phyloP scores from a whole-genome alignment of 768 basidiomycete species.

The Favolaschia claudopus region DNA sequence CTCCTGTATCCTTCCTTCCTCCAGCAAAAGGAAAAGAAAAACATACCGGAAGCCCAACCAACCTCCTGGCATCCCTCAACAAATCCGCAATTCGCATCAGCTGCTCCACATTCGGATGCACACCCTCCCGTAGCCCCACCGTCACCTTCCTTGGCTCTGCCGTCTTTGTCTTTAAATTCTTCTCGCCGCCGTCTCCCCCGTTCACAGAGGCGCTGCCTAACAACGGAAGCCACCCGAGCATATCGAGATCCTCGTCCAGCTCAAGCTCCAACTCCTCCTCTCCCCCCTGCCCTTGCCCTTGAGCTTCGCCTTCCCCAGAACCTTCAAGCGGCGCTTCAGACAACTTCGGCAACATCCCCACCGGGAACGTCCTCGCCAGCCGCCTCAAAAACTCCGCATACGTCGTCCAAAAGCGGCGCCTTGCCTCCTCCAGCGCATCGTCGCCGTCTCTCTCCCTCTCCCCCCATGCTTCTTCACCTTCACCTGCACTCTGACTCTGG shows the following conservation, averaged over 20 bases:
- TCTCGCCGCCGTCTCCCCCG: constrained; percentile 28
- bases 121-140: constrained; percentile 40
- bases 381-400: constrained; percentile 72
- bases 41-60: constrained; percentile 68
- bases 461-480: constrained; percentile 23
- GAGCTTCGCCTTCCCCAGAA: neutral
- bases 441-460: constrained; percentile 40
- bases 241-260: constrained; percentile 91
- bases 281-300: constrained; percentile 27
- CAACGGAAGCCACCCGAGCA: constrained; percentile 88
- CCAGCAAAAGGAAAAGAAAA: constrained; percentile 3
- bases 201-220: constrained; percentile 66
- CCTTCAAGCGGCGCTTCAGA: constrained; percentile 26
- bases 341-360: constrained; percentile 62
- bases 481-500: constrained; percentile 25
- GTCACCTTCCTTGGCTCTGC: constrained; percentile 29
- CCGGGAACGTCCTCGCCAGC: constrained; percentile 74
- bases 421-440: constrained; percentile 41
- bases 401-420: constrained; percentile 72
- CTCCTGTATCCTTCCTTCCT: neutral
- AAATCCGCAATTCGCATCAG: constrained; percentile 93
- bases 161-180: constrained; percentile 28
- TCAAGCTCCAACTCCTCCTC: constrained; percentile 63
- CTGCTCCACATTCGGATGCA: constrained; percentile 94
- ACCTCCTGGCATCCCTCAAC: constrained; percentile 68